phyloP scores from a whole-genome alignment of 495 filamentous ascomycete genomes.

The Aspergillus indologenus region DNA sequence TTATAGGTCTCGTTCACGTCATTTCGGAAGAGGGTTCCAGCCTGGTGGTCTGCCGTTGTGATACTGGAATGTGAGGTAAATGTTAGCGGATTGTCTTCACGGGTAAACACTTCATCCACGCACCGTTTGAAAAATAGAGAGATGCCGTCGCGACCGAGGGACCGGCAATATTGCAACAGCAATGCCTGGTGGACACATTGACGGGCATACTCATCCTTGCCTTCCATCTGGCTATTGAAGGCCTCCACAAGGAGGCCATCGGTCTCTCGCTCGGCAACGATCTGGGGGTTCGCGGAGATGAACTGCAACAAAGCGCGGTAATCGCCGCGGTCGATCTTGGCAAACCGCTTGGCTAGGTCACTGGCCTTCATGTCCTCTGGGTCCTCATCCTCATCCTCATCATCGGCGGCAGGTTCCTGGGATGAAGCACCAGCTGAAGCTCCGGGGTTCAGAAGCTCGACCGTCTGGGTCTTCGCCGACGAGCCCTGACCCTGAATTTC shows the following conservation, averaged over 20 bases:
- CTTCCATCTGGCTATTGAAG: slow-evolving; percentile 78
- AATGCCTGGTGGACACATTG: slow-evolving; percentile 94
- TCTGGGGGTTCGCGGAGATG: slow-evolving; percentile 67
- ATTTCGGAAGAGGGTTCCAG: slow-evolving; percentile 85
- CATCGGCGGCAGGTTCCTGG: slow-evolving; percentile 55
- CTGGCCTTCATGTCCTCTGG: slow-evolving; percentile 74
- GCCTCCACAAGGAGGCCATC: slow-evolving; percentile 88
- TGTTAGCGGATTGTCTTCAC: slow-evolving; percentile 21
- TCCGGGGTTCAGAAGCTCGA: slow-evolving; percentile 82
- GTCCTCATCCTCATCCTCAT: slow-evolving; percentile 57
- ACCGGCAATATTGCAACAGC: slow-evolving; percentile 89
- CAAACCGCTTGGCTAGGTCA: slow-evolving; percentile 71
- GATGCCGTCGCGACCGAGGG: slow-evolving; percentile 83
- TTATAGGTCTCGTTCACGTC: slow-evolving; percentile 86
- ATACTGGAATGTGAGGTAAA: slow-evolving; percentile 52
- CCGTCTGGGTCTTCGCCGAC: slow-evolving; percentile 35
- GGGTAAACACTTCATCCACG: slow-evolving; percentile 7
- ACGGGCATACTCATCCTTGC: slow-evolving; percentile 69
- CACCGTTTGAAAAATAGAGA: slow-evolving; percentile 89
- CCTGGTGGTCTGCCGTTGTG: slow-evolving; percentile 87
- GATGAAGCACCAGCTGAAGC: slow-evolving; percentile 31
- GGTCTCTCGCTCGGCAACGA: slow-evolving; percentile 83
- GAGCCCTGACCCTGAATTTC: slow-evolving; percentile 37
- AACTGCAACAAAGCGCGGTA: slow-evolving; percentile 72
- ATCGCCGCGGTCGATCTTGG: slow-evolving; percentile 70